Percentiles rank a stretch among this genome's conserved stretches.
Evolutionary conservation across 1,139 yeast genomes (phyloP).

Genomic region (Suhomyces wounanorum): DNA sequence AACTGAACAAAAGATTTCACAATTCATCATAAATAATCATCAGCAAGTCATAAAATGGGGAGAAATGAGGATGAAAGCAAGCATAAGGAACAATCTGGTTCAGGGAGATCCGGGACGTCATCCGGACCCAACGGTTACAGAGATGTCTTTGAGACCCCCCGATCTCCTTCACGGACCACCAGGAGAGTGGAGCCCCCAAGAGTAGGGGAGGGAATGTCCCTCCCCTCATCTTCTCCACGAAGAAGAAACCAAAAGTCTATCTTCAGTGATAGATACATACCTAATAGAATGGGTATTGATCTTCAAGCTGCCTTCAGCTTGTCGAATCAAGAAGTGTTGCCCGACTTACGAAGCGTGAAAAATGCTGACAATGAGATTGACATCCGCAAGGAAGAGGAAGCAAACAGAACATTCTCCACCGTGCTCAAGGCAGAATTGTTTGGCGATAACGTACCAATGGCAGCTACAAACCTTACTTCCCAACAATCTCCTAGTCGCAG

Average conservation of each 20-base stretch:
- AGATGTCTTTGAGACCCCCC: constrained; percentile 37
- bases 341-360: constrained; percentile 35
- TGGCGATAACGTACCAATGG: constrained; percentile 78
- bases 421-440: constrained; percentile 87
- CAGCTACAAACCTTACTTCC: constrained; percentile 37
- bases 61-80: constrained; percentile 6
- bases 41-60: constrained; percentile 6
- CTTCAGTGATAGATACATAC: constrained; percentile 85
- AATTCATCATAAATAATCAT: background rate
- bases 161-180: constrained; percentile 46
- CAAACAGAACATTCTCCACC: constrained; percentile 83
- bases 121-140: constrained; percentile 4
- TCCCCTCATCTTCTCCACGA: constrained; percentile 41
- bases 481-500: constrained; percentile 12
- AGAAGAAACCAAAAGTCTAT: constrained; percentile 46
- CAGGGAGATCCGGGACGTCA: constrained; percentile 4
- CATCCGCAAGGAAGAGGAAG: constrained; percentile 71
- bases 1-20: background rate
- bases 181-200: constrained; percentile 37
- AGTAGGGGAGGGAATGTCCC: constrained; percentile 23
- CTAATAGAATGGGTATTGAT: constrained; percentile 82
- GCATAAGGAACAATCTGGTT: background rate
- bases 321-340: constrained; percentile 48
- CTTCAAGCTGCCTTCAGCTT: constrained; percentile 84
- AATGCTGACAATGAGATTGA: constrained; percentile 63